Evolutionary conservation across 2,329 filamentous ascomycete species (phyloP), one percentile per base, ranked within the genome.

Genomic region (Colletotrichum limetticola): DNA sequence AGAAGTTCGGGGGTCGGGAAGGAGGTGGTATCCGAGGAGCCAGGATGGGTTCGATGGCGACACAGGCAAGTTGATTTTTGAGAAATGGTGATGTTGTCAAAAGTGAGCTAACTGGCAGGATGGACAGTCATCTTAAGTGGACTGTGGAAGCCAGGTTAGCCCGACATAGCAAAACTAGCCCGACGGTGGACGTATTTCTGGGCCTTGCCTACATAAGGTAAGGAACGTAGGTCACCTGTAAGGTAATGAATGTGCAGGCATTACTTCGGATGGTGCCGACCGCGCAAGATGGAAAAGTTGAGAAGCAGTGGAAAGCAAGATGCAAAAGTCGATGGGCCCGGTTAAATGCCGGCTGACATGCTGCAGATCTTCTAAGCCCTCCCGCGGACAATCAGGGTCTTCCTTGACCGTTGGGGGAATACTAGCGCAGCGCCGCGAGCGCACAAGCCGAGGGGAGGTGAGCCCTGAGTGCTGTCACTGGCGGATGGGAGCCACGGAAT

Each of bases 231-330:
- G 37, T 19, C 14, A 42, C 14, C 32, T 35, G 32, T 11, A 35
- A 42, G 37, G 37, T 19, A 5, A 16, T 42, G 37, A 42, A 42
- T 16, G 16, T 14, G 14, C 32, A 49, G 52, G 46, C 35, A 14
- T 52, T 16, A 67, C 55, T 60, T 71, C 68, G 68, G 68, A 71
- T 66, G 68, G 63, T 35, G 42, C 55, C 62, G 55, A 62, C 55
- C 56, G 26, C 37, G 22, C 6, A 37, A 49, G 46, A 68, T 68
- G 66, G 49, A 60, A 63, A 63, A 55, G 66, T 63, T 24, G 32
- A 28, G 30, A 59, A 32, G 30, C 52, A 22, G 57, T 22, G 16
- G 30, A 53, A 55, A 56, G 62, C 19, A 30, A 30, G 24, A 61
- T 52, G 24, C 19, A 24, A 66, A 57, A 42, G 24, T 8, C 35